Base-by-base conservation (phyloP, 1,284 basidiomycete genomes). In the Rhodotorula sp. region DNA sequence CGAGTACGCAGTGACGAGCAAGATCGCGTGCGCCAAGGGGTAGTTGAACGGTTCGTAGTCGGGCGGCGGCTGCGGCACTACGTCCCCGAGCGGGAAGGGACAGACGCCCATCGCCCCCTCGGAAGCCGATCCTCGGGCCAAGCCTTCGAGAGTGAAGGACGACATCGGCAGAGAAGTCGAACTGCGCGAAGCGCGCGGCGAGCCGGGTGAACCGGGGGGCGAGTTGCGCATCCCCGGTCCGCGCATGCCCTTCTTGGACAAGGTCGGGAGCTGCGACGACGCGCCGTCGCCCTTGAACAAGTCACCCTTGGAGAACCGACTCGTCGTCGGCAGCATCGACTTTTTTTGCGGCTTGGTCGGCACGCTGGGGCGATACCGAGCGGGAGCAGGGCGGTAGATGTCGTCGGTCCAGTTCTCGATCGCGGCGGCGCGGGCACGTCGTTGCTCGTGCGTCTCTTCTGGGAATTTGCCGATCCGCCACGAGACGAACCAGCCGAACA, bases 321-420 rank as follows among this genome's bases (percentile, higher is more conserved):
- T 94, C 51, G 86, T 88, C 66, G 85, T 90, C 1, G 94, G 94
- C 37, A 96, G 82, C 83, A 95, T 84, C 70, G 79, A 79, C 69
- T 72, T 79, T 79, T 88, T 88, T 48, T 60, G 84, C 82, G 45
- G 80, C 76, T 84, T 90, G 64, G 42, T 48, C 12, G 66, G 58
- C 14, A 93, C 92, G 77, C 92, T 97, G 30, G 96, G 96, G 18
- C 95, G 88, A 79, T 95, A 92, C 69, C 90, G 85, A 73, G 89
- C 89, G 2, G 95, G 96, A 4, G 95, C 96, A 18, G 95, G 89
- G 46, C 90, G 87, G 82, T 97, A 96, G 77, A 99, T 99, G 80
- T 98, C 93, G 77, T 91, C 90, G 44, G 93, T 89, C 95, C 95
- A 99, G 78, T 90, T 88, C 82, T 99, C 96, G 77, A 99, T 96